Percentiles rank a stretch among this genome's conserved stretches.
These are phyloP conservation scores for Antitrichia curtipendula DNA, from an alignment of 225 moss, liverwort and hornwort genomes.

Conservation along the genomic window DNA sequence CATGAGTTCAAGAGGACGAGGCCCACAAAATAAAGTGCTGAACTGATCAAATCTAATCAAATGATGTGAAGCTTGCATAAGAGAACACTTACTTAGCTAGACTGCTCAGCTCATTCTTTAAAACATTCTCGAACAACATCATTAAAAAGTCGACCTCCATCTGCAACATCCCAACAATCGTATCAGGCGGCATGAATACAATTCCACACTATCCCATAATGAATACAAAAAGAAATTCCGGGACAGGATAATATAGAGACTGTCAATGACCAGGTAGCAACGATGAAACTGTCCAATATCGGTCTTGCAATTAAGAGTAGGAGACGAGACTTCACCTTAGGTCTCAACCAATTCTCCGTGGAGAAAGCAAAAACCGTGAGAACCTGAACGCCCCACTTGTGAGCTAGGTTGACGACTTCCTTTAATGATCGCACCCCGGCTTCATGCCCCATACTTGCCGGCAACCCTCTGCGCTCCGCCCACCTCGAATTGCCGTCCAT, in stretches of 20 bases:
- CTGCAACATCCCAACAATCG: conserved; percentile 31
- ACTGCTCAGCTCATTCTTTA: conserved; percentile 45
- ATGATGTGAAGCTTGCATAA: not conserved
- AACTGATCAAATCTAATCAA: not conserved
- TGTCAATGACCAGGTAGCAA: not conserved
- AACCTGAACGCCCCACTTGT: conserved; percentile 66
- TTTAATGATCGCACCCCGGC: conserved; percentile 67
- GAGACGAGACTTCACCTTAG: conserved; percentile 30
- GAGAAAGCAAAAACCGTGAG: conserved; percentile 93
- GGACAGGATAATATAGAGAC: not conserved
- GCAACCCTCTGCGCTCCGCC: conserved; percentile 74
- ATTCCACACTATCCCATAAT: not conserved
- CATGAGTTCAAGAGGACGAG: not conserved
- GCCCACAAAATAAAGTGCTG: not conserved
- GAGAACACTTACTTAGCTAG: conserved; percentile 44
- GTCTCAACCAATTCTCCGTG: conserved; percentile 86
- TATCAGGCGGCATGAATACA: not conserved
- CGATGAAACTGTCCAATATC: not conserved
- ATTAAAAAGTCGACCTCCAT: conserved; percentile 88
- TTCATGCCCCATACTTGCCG: conserved; percentile 70
- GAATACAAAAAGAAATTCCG: not conserved
- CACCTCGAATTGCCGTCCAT: conserved; percentile 98
- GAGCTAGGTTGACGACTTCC: conserved; percentile 52
- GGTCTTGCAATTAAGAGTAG: not conserved
- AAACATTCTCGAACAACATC: conserved; percentile 65